Conservation (phyloP, 768 basidiomycete species). For the Dioszegia hungarica region DNA sequence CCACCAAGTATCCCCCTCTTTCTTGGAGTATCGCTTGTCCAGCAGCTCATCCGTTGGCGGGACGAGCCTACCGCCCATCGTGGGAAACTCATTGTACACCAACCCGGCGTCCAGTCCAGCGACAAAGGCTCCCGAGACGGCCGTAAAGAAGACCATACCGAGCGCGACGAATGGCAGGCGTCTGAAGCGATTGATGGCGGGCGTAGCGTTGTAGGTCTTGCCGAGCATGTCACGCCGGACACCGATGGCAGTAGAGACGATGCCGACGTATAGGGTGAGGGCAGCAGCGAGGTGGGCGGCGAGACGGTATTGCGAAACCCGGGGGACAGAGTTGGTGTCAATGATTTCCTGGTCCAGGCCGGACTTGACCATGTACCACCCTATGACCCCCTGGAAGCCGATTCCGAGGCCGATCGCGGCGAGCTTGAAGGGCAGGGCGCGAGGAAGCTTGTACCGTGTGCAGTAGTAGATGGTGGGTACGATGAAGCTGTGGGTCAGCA, state of each 20-base stretch:
- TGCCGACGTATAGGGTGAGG: constrained; percentile 84
- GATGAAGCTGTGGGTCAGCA: constrained; percentile 61
- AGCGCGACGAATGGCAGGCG: constrained; percentile 61
- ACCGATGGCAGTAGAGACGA: constrained; percentile 73
- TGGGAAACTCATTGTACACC: constrained; percentile 95
- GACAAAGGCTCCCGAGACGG: constrained; percentile 93
- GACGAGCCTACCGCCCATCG: constrained; percentile 82
- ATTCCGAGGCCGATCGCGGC: constrained; percentile 71
- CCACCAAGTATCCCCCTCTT: constrained; percentile 80
- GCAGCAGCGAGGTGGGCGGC: constrained; percentile 93
- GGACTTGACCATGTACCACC: constrained; percentile 99
- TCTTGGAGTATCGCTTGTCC: constrained; percentile 68
- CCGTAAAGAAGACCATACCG: constrained; percentile 81
- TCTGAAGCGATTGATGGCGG: constrained; percentile 58
- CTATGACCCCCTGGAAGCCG: constrained; percentile 83
- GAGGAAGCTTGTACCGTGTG: constrained; percentile 63
- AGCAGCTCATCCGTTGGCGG: constrained; percentile 82
- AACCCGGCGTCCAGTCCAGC: constrained; percentile 95
- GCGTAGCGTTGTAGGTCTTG: constrained; percentile 1
- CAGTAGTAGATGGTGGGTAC: constrained; percentile 78
- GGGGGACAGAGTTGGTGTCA: constrained; percentile 75
- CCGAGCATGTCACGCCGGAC: constrained; percentile 69
- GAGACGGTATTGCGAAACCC: constrained; percentile 93
- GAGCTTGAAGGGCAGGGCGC: constrained; percentile 61
- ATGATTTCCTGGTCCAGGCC: constrained; percentile 80